Evolutionary conservation across 345 rosid genomes (phyloP).

Genomic region (Mallotus nudiflorus): DNA sequence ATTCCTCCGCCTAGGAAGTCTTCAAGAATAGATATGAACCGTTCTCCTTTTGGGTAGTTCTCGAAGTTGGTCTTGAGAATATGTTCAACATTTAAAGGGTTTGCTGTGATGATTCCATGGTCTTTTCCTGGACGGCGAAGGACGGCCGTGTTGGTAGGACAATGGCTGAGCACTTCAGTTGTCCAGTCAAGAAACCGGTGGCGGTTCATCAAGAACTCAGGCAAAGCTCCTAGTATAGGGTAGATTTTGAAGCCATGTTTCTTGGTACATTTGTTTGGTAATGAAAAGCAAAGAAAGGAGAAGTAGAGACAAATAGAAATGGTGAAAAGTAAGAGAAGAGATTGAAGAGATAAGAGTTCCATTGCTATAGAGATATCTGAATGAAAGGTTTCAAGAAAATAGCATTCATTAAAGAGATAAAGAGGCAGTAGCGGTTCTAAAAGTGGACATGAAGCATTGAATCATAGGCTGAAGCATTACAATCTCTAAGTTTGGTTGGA

Average conservation of each 20-base stretch:
- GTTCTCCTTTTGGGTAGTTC: conserved; percentile 45
- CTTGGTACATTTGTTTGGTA: neutral
- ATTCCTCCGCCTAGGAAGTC: conserved; percentile 51
- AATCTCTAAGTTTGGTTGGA: too few species aligned
- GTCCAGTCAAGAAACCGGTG: conserved; percentile 49
- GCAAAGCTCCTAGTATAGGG: conserved; percentile 38
- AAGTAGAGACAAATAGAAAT: conserved; percentile 23
- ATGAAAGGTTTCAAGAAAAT: too few species aligned
- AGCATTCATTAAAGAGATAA: too few species aligned
- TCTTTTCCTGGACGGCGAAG: conserved; percentile 28
- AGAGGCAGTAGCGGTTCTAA: too few species aligned
- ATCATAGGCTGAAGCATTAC: too few species aligned
- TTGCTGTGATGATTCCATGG: conserved; percentile 41
- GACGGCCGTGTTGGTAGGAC: conserved; percentile 32
- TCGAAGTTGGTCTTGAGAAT: conserved; percentile 44
- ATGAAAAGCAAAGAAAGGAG: neutral
- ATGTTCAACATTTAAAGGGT: conserved; percentile 40
- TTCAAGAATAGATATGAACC: conserved; percentile 23
- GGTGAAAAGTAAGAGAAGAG: conserved; percentile 17
- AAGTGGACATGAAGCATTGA: too few species aligned
- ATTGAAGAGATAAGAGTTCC: conserved; percentile 32
- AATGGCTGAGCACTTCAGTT: conserved; percentile 24
- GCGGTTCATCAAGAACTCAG: conserved; percentile 40
- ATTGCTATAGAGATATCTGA: too few species aligned
- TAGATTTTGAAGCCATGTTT: conserved; percentile 38